A percentile compares a stretch with the other conserved stretches of the same genome.
Conservation (phyloP, 1,139 yeast genomes). For the Protomyces inundatus region DNA sequence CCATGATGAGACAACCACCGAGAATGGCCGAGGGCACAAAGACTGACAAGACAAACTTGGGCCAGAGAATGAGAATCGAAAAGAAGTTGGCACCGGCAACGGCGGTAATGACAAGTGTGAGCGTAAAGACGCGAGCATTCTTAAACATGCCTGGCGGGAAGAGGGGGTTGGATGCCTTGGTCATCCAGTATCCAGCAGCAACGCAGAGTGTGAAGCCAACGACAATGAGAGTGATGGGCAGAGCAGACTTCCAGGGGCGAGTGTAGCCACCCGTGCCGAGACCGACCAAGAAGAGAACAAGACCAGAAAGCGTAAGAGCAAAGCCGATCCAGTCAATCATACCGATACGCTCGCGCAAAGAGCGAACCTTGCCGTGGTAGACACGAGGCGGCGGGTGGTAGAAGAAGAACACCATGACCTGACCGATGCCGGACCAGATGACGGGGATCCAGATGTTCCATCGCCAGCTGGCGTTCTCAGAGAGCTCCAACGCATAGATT, state of each 20-base stretch:
- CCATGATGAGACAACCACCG: conserved; percentile 20
- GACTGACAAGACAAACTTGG: conserved; percentile 9
- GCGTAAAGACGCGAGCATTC: conserved; percentile 18
- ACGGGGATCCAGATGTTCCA: conserved; percentile 24
- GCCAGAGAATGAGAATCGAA: conserved; percentile 20
- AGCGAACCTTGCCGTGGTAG: conserved; percentile 17
- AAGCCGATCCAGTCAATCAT: conserved; percentile 22
- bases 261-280: conserved; percentile 23
- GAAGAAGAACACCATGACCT: conserved; percentile 21
- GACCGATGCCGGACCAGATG: conserved; percentile 18
- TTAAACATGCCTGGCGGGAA: conserved; percentile 25
- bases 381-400: conserved; percentile 18
- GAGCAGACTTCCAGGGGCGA: conserved; percentile 18
- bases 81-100: conserved; percentile 26
- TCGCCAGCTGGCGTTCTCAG: conserved; percentile 18
- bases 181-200: conserved; percentile 15
- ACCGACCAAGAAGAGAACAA: conserved; percentile 17
- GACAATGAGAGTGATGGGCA: conserved; percentile 11
- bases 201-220: conserved; percentile 14
- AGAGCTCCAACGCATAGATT: conserved; percentile 12
- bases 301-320: conserved; percentile 9
- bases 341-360: background rate
- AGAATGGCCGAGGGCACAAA: conserved; percentile 8
- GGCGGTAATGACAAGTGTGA: conserved; percentile 23
- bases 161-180: conserved; percentile 10